Percentiles rank a stretch among this genome's conserved stretches.
phyloP scores from a whole-genome alignment of 2,329 filamentous ascomycete species.

The Pseudophaeomoniella oleicola region DNA sequence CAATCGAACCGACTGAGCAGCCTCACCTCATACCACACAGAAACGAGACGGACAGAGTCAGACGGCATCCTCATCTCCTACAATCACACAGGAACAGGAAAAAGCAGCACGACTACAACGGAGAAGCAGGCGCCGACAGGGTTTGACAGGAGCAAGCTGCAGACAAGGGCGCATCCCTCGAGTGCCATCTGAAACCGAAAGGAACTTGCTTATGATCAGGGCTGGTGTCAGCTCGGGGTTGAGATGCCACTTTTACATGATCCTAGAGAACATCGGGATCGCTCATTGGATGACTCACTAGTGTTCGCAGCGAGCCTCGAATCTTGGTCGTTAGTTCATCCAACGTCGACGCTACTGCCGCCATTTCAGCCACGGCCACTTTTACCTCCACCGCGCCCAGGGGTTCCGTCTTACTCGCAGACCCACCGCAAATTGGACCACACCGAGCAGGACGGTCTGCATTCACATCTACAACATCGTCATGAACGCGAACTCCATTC shows the following conservation, averaged over 20 bases:
- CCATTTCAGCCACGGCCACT: neutral
- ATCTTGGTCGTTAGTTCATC: neutral
- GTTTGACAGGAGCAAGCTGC: no score
- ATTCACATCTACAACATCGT: conserved; percentile 1
- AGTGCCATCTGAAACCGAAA: no score
- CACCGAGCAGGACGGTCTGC: neutral
- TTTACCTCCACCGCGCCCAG: conserved; percentile 1
- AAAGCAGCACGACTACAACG: no score
- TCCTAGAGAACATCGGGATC: neutral
- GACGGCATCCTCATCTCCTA: no score
- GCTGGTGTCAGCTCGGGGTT: no score
- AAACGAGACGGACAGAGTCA: no score
- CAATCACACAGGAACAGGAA: no score
- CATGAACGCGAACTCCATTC: neutral
- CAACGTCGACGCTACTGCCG: neutral
- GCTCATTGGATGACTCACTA: neutral
- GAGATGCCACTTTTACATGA: neutral
- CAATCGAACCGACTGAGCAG: no score
- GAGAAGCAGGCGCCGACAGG: no score
- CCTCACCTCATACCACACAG: no score
- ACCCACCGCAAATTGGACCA: neutral
- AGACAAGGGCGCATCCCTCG: no score
- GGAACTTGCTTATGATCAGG: no score
- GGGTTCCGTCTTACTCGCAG: conserved; percentile 1
- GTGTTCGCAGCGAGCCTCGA: neutral